Conservation (phyloP, 441 rosid genomes). For the Rhodomyrtus psidioides region DNA sequence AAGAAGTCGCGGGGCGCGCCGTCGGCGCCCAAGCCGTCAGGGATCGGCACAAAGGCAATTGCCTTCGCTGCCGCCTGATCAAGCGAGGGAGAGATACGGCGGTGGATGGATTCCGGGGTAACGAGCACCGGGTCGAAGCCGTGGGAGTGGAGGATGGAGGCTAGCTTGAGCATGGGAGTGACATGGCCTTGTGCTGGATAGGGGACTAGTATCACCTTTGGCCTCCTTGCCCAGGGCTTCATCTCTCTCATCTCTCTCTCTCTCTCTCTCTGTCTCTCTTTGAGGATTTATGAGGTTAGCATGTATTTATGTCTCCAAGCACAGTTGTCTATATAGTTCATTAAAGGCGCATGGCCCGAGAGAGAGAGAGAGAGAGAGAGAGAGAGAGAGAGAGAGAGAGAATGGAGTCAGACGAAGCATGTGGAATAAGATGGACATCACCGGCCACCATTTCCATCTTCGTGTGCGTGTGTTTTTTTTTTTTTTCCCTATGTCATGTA, state of each 20-base stretch:
- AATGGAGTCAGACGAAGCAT: background rate
- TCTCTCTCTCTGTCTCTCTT: background rate
- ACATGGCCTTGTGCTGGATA: constrained; percentile 89
- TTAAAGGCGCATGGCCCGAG: background rate
- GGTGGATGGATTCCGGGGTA: constrained; percentile 54
- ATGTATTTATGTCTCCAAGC: background rate
- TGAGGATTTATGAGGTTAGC: background rate
- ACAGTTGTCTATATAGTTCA: background rate
- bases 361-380: background rate
- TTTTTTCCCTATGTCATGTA: background rate
- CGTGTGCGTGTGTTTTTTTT: background rate
- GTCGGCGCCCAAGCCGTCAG: constrained; percentile 28
- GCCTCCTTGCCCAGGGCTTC: constrained; percentile 10
- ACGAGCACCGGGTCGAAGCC: constrained; percentile 47
- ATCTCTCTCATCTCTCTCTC: background rate
- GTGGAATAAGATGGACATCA: background rate
- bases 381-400: background rate
- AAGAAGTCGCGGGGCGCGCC: constrained; percentile 41
- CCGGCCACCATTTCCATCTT: background rate
- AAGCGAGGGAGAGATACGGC: constrained; percentile 11
- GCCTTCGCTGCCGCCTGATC: background rate
- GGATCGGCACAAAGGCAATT: constrained; percentile 27
- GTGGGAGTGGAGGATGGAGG: constrained; percentile 22
- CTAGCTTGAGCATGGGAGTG: constrained; percentile 70
- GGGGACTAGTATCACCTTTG: constrained; percentile 55